phyloP scores from a whole-genome alignment of 2,329 filamentous ascomycete species.

The Tolypocladium cylindrosporum region DNA sequence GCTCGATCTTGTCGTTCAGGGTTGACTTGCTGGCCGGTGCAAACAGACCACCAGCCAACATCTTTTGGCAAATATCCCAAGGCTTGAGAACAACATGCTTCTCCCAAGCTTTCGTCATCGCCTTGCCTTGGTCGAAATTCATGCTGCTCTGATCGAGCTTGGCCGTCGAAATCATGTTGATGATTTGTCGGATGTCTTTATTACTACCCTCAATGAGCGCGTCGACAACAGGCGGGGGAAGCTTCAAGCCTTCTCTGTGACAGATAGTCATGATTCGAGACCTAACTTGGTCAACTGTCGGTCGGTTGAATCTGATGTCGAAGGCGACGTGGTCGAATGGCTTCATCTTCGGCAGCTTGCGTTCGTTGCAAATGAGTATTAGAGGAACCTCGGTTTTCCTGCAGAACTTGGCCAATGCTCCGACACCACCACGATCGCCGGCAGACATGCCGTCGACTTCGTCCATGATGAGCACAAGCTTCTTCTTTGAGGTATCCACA shows the following conservation, averaged over 20 bases:
- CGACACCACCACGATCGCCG: constrained; percentile 90
- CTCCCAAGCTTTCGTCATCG: constrained; percentile 97
- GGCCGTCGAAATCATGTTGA: constrained; percentile 95
- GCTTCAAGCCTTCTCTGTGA: constrained; percentile 79
- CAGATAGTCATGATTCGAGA: constrained; percentile 93
- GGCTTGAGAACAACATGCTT: constrained; percentile 95
- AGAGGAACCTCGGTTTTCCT: constrained; percentile 92
- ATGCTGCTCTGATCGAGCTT: constrained; percentile 77
- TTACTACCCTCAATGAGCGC: constrained; percentile 91
- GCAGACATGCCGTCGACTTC: constrained; percentile 99
- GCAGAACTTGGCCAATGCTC: constrained; percentile 85
- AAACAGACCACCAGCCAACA: constrained; percentile 82
- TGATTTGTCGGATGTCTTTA: constrained; percentile 93
- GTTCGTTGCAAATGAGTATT: constrained; percentile 96
- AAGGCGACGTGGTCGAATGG: constrained; percentile 83
- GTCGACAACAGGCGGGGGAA: constrained; percentile 75
- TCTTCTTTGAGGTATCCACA: constrained; percentile 75
- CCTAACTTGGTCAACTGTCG: constrained; percentile 82
- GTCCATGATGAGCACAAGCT: constrained; percentile 95
- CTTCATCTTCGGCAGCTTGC: constrained; percentile 91
- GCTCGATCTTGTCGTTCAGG: constrained; percentile 93
- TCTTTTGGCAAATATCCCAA: constrained; percentile 95
- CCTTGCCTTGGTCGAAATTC: constrained; percentile 76
- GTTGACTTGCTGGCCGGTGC: constrained; percentile 72
- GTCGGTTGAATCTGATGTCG: constrained; percentile 79